These are phyloP conservation scores for Ochromonadaceae sp. DNA, from an alignment of 352 stramenopile species.

Conservation along the genomic window DNA sequence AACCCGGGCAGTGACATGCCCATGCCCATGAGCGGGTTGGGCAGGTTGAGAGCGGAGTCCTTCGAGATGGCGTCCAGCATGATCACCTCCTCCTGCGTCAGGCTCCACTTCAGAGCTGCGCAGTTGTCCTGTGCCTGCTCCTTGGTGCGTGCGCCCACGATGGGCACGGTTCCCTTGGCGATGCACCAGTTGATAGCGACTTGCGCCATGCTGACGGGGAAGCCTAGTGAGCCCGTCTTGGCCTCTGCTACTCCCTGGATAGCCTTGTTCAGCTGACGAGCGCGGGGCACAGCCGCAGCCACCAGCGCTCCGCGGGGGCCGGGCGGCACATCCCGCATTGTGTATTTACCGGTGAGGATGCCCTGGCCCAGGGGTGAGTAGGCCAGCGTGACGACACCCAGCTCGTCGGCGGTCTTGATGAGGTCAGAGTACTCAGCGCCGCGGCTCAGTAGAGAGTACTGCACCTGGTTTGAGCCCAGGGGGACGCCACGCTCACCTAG, in stretches of 20 bases:
- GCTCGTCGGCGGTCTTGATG: constrained; percentile 41
- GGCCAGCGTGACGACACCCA: constrained; percentile 44
- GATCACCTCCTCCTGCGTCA: constrained; percentile 32
- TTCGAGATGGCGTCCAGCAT: constrained; percentile 34
- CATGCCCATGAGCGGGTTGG: no score
- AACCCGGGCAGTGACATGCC: no score
- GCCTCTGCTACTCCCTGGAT: no score
- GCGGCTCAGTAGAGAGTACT: constrained; percentile 46
- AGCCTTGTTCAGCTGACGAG: no score
- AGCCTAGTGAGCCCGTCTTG: no score
- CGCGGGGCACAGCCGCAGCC: no score
- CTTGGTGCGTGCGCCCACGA: constrained; percentile 38
- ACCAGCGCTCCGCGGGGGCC: no score
- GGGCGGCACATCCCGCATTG: constrained; percentile 25
- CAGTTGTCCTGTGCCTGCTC: constrained; percentile 38
- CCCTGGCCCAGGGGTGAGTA: constrained; percentile 53
- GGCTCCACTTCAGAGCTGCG: constrained; percentile 33
- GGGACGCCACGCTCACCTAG: constrained; percentile 41
- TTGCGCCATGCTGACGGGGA: constrained; percentile 33
- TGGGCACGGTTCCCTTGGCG: constrained; percentile 38
- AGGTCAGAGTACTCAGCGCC: constrained; percentile 39
- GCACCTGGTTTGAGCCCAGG: constrained; percentile 55
- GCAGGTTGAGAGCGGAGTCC: no score
- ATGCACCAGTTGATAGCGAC: constrained; percentile 49
- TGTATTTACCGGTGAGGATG: constrained; percentile 54